These are phyloP conservation scores for Tephrocybe sp. DNA, from an alignment of 768 basidiomycete genomes.

Conservation along the genomic window DNA sequence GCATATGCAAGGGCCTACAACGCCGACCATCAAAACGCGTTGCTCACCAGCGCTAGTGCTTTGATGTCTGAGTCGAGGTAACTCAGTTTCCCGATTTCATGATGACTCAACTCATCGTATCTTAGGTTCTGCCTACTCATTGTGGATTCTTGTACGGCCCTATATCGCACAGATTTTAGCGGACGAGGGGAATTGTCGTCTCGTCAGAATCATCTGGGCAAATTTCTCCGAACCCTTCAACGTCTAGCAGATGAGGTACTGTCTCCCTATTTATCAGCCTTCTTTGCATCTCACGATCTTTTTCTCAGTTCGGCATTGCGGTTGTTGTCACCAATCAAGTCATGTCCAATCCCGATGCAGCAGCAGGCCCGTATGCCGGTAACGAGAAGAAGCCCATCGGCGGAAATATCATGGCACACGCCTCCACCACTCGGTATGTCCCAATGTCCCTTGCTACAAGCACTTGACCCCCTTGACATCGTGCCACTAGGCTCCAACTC, in stretches of 20 bases:
- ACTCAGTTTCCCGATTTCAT: conserved; percentile 13
- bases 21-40: conserved; percentile 92
- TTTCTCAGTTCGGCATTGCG: conserved; percentile 86
- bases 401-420: conserved; percentile 99
- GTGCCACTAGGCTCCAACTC: conserved; percentile 70
- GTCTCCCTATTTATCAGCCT: background rate
- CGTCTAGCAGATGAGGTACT: conserved; percentile 93
- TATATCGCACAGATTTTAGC: conserved; percentile 94
- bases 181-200: conserved; percentile 95
- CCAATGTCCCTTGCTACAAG: background rate
- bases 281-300: background rate
- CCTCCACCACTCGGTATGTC: conserved; percentile 88
- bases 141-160: conserved; percentile 93
- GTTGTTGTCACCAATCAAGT: conserved; percentile 98
- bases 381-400: conserved; percentile 99
- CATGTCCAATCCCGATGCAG: conserved; percentile 97
- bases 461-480: conserved; percentile 6
- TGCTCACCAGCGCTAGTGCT: conserved; percentile 92
- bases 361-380: conserved; percentile 81
- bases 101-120: conserved; percentile 8
- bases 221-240: conserved; percentile 90
- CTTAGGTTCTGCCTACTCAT: conserved; percentile 92
- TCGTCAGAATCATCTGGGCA: conserved; percentile 93
- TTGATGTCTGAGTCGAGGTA: conserved; percentile 99
- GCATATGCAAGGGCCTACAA: conserved; percentile 99